Evolutionary conservation across 2,329 filamentous ascomycete species (phyloP), one percentile per base, ranked within the genome.

Genomic region (Penicillium italicum): DNA sequence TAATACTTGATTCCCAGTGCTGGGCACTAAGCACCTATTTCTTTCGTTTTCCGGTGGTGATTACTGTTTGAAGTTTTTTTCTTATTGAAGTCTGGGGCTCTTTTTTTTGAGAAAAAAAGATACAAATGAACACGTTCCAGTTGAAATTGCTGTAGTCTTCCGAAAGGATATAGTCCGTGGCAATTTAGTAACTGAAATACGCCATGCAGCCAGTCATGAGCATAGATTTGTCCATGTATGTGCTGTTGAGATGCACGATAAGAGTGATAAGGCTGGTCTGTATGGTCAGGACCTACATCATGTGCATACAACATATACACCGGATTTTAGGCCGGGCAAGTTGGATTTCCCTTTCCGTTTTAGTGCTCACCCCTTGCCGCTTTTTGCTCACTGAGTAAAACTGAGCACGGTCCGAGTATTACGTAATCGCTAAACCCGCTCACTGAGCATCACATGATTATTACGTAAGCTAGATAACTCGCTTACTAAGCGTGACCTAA

Each of bases 181-280:
- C 58, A 60, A 52, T 55, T 60, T 50, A 60, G 60, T 58, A 58
- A 54, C 34, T 18, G 40, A 46, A 61, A 56, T 56, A 57, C 54
- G 3, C 30, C 10, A 4, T 51, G 28, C 41, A 43, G 22, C 37
- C 45, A 50, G 52, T 50, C 31, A 50, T 54, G 20, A 20, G 34
- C 41, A 22, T 47, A 51, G 53, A n/a, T 37, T n/a, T 44, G 12
- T 40, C 7, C 18, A 38, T 42, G 14, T 18, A 46, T 30, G 50
- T 22, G 28, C 20, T 49, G 43, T 30, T 46, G 45, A 26, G 43
- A 49, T 30, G 30, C 22, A 34, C 30, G 51, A 49, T 53, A 53
- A 53, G 43, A 33, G n/a, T 28, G 51, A 53, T 53, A 53, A 49
- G 44, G 22, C 34, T 22, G 6, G 16, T 36, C 38, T 16, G 36